Base-by-base conservation (phyloP, 2,329 filamentous ascomycete genomes). In the Alternaria atra region DNA sequence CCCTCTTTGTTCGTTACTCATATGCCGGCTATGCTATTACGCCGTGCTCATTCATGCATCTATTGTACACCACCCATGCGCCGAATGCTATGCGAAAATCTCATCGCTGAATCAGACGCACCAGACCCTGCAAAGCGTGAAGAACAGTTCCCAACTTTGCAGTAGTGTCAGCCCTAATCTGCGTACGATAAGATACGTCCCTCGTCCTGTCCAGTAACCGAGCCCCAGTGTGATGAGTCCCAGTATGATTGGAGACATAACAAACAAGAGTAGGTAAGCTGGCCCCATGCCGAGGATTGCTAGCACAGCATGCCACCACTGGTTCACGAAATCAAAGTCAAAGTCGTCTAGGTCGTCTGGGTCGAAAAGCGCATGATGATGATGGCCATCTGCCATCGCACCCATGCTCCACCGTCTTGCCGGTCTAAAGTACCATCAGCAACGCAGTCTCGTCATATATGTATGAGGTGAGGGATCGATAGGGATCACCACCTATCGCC, bases 401-500 rank as follows among this genome's bases (percentile, higher is more conserved):
- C 15, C 17, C 15, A 55, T 6, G 13, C 23, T 34, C 37, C 40
- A 2, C 34, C 7, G 12, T 30, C 32, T 39, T 29, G 12, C 29
- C 29, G 12, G 23, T 32, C 56, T 59, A 23, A 5, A 48, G n/a
- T 25, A 47, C 15, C 42, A 50, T 55, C 52, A 59, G 56, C 39
- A 44, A 37, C 32, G 20, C 30, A 30, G 4, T 15, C 23, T 52
- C 46, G 15, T 29, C 42, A 51, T 17, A 10, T 34, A n/a, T 6
- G 20, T 15, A 20, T 30, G 5, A 23, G 13, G 5, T 23, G 29
- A 8, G n/a, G 7, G 12, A 2, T 43, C 25, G 35, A 42, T 12
- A 57, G 34, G 37, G 43, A 52, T 58, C 55, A 61, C 59, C 59
- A 59, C 59, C 55, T 56, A 55, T 44, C 52, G 37, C 63, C 55